Evolutionary conservation across 441 rosid species (phyloP).

Genomic region (Gossypium laxum): DNA sequence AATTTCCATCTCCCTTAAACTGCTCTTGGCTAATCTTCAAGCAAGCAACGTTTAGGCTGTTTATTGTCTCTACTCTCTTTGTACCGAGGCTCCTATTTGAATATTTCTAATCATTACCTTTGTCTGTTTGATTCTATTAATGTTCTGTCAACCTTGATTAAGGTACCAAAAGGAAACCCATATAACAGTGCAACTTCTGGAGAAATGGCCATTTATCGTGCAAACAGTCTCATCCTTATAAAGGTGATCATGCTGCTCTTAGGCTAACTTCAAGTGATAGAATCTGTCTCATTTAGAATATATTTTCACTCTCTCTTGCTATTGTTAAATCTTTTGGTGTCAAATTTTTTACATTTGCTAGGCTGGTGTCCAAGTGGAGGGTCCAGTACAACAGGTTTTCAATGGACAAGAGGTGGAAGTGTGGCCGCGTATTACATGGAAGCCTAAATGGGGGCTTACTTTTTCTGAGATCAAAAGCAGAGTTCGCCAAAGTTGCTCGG

Average conservation of each 20-base stretch:
- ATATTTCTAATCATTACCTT: background rate
- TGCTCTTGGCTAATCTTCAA: background rate
- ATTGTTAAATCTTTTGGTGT: background rate
- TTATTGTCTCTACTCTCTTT: background rate
- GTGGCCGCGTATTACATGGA: conserved; percentile 83
- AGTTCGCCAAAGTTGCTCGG: conserved; percentile 44
- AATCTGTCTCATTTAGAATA: conserved; percentile 6
- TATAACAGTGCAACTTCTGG: conserved; percentile 96
- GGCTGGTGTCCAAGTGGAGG: conserved; percentile 73
- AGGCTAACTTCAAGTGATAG: background rate
- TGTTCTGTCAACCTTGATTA: conserved; percentile 11
- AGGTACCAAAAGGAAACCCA: conserved; percentile 94
- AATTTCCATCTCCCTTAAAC: background rate
- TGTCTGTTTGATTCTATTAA: background rate
- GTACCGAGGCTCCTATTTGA: background rate
- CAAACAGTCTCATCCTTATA: conserved; percentile 68
- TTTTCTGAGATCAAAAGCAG: conserved; percentile 57
- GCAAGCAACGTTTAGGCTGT: background rate
- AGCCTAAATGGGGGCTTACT: conserved; percentile 77
- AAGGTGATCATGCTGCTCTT: conserved; percentile 29
- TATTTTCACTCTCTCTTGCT: background rate
- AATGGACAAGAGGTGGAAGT: conserved; percentile 92
- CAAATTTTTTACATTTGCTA: conserved; percentile 17
- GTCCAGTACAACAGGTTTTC: conserved; percentile 50
- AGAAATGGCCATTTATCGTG: conserved; percentile 86